A percentile compares a stretch with the other conserved stretches of the same genome.
Evolutionary conservation across 2,329 filamentous ascomycete species (phyloP).

Genomic region (Colletotrichum orbiculare): DNA sequence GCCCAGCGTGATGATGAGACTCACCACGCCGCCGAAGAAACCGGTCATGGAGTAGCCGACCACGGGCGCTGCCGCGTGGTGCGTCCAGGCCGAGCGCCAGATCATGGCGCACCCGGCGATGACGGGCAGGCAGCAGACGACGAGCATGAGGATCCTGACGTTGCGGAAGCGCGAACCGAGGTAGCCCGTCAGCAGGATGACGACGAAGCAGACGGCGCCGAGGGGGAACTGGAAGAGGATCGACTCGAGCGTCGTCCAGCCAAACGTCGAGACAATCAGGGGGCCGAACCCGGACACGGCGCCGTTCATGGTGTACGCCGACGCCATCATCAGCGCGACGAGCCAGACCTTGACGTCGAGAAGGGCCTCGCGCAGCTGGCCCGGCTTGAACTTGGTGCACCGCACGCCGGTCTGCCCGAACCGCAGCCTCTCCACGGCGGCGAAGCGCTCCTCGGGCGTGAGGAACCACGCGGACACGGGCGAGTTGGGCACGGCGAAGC

Average conservation of each 20-base stretch:
- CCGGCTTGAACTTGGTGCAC: constrained; percentile 68
- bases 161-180: constrained; percentile 70
- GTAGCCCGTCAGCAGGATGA: constrained; percentile 74
- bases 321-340: constrained; percentile 74
- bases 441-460: constrained; percentile 68
- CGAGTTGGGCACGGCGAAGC: constrained; percentile 74
- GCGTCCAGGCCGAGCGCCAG: constrained; percentile 75
- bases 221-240: constrained; percentile 82
- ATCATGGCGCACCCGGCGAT: constrained; percentile 81
- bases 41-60: constrained; percentile 79
- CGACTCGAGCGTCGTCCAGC: constrained; percentile 70
- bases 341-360: constrained; percentile 73
- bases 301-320: constrained; percentile 77
- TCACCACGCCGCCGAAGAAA: constrained; percentile 78
- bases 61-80: constrained; percentile 73
- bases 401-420: constrained; percentile 72
- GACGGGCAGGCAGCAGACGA: constrained; percentile 76
- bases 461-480: constrained; percentile 78
- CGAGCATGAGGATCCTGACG: constrained; percentile 72
- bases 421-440: constrained; percentile 72
- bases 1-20: constrained; percentile 62
- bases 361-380: constrained; percentile 68
- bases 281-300: constrained; percentile 78
- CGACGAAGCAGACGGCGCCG: constrained; percentile 73
- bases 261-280: constrained; percentile 78